phyloP scores from a whole-genome alignment of 176 grass and related monocot genomes.

The Hordeum marinum region DNA sequence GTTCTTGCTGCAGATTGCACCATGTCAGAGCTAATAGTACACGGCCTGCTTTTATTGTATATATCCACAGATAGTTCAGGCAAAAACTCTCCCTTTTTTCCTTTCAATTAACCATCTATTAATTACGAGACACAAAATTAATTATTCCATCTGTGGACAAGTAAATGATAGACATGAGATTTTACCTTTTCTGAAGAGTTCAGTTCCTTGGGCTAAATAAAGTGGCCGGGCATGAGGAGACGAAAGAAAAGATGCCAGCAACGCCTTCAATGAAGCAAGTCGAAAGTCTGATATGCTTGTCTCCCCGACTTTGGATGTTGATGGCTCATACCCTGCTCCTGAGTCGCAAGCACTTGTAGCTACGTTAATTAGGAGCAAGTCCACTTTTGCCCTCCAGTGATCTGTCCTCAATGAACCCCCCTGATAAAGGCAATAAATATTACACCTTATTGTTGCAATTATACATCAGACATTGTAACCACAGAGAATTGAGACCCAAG shows the following conservation, averaged over 20 bases:
- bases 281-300: conserved; percentile 39
- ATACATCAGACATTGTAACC: not conserved
- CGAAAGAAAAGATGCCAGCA: conserved; percentile 81
- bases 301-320: conserved; percentile 29
- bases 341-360: conserved; percentile 49
- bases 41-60: not conserved
- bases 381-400: conserved; percentile 59
- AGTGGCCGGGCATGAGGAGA: conserved; percentile 48
- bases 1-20: not conserved
- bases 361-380: conserved; percentile 66
- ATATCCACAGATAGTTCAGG: not conserved
- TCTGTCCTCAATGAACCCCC: conserved; percentile 56
- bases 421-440: conserved; percentile 35
- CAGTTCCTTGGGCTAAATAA: conserved; percentile 70
- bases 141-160: not conserved
- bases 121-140: not conserved
- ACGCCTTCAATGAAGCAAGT: conserved; percentile 61
- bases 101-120: not conserved
- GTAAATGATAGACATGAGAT: conserved; percentile 1
- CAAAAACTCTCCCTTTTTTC: not conserved
- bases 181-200: conserved; percentile 80
- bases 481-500: not conserved
- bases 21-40: conserved; percentile 2
- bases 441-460: not conserved
- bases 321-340: conserved; percentile 32